phyloP scores from a whole-genome alignment of 2,329 filamentous ascomycete genomes.

The Cladosporium oxysporum region DNA sequence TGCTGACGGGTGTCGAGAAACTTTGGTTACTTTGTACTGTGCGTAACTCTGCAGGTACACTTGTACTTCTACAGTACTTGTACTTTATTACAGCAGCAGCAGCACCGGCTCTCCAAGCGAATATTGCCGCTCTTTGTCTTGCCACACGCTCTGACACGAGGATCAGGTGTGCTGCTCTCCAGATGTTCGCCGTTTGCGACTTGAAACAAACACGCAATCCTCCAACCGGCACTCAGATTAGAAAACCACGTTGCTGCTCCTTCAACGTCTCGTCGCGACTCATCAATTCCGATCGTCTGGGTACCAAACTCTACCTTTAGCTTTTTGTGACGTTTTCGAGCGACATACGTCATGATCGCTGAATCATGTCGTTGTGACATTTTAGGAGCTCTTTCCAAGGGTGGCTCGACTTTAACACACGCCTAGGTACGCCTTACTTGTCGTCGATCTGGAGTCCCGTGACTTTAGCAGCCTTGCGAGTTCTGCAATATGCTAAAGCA shows the following conservation, averaged over 20 bases:
- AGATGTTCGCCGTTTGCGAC: neutral
- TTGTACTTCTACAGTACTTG: neutral
- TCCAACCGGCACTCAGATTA: neutral
- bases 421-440: neutral
- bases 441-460: neutral
- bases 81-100: neutral
- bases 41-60: neutral
- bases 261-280: neutral
- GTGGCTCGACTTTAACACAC: neutral
- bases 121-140: neutral
- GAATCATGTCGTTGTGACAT: neutral
- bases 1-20: neutral
- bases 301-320: neutral
- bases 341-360: conserved; percentile 5
- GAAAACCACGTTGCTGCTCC: neutral
- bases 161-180: neutral
- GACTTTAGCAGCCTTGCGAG: neutral
- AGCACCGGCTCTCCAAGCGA: neutral
- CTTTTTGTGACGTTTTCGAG: neutral
- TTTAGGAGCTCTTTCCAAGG: neutral
- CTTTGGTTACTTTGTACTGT: neutral
- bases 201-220: neutral
- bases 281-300: neutral
- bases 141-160: neutral
- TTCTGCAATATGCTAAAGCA: neutral